These are phyloP conservation scores for Cladosporium halotolerans DNA, from an alignment of 2,329 filamentous ascomycete species.

Conservation along the genomic window DNA sequence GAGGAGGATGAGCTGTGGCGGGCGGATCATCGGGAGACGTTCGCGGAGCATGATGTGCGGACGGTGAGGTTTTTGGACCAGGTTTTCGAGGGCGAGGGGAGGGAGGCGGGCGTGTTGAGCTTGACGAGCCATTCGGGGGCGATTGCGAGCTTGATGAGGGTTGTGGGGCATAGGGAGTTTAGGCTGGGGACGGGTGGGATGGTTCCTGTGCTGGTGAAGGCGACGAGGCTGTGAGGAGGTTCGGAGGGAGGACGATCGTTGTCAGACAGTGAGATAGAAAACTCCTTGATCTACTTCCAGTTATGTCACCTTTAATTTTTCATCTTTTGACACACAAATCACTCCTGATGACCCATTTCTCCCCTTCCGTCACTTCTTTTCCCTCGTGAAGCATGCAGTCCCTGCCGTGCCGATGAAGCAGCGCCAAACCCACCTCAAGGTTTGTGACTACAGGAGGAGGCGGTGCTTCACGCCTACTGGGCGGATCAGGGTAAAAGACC, in stretches of 20 bases:
- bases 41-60: slow-evolving; percentile 35
- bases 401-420: slow-evolving; percentile 82
- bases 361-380: slow-evolving; percentile 66
- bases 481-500: slow-evolving; percentile 72
- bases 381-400: slow-evolving; percentile 89
- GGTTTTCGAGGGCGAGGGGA: slow-evolving; percentile 38
- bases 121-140: slow-evolving; percentile 55
- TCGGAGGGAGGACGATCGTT: too few relatives aligned
- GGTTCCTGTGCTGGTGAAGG: slow-evolving; percentile 47
- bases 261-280: too few relatives aligned
- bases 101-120: slow-evolving; percentile 45
- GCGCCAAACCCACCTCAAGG: slow-evolving; percentile 75
- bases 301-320: background rate
- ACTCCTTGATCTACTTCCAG: too few relatives aligned
- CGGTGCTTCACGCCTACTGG: slow-evolving; percentile 34
- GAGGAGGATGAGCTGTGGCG: slow-evolving; percentile 49
- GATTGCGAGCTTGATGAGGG: slow-evolving; percentile 48
- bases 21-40: slow-evolving; percentile 43
- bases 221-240: slow-evolving; percentile 14
- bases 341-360: slow-evolving; percentile 87
- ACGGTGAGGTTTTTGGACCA: slow-evolving; percentile 42
- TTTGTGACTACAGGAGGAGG: slow-evolving; percentile 59
- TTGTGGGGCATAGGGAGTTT: slow-evolving; percentile 42
- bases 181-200: slow-evolving; percentile 44
- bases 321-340: slow-evolving; percentile 65